phyloP scores from a whole-genome alignment of 2,329 filamentous ascomycete genomes.

The Claviceps quebecensis region DNA sequence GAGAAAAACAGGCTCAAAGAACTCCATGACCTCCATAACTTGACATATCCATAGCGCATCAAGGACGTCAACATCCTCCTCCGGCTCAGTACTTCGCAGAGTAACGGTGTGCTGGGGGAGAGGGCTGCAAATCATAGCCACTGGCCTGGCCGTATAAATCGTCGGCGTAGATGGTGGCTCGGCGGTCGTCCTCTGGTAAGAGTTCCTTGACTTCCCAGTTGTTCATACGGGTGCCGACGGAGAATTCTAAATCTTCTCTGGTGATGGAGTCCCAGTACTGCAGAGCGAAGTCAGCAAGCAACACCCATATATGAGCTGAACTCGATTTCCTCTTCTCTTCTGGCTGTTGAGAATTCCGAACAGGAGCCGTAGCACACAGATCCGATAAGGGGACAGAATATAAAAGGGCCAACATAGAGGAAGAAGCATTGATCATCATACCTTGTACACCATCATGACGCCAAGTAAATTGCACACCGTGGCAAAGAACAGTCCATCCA shows the following conservation, averaged over 20 bases:
- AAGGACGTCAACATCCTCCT: conserved; percentile 6
- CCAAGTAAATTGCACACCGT: conserved; percentile 86
- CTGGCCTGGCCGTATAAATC: conserved; percentile 47
- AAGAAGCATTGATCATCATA: conserved; percentile 16
- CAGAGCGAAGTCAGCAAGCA: conserved; percentile 4
- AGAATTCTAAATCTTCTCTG: conserved; percentile 95
- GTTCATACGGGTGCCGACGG: conserved; percentile 84
- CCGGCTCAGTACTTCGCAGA: conserved; percentile 30
- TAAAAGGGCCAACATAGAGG: not conserved
- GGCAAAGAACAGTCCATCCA: conserved; percentile 89
- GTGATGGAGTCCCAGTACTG: conserved; percentile 99
- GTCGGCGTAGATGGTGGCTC: conserved; percentile 58
- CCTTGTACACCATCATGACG: conserved; percentile 99
- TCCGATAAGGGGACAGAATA: not conserved
- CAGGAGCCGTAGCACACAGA: not conserved
- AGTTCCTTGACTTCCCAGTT: conserved; percentile 98
- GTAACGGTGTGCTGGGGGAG: conserved; percentile 28
- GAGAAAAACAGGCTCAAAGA: not conserved
- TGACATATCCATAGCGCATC: not conserved
- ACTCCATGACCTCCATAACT: not conserved
- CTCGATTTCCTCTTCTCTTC: not conserved
- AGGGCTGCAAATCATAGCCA: conserved; percentile 38
- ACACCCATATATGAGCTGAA: not conserved
- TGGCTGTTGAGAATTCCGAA: not conserved
- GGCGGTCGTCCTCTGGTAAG: conserved; percentile 65